Evolutionary conservation across 164 flowering plant species (phyloP).

Genomic region (Tetrastigma voinierianum): DNA sequence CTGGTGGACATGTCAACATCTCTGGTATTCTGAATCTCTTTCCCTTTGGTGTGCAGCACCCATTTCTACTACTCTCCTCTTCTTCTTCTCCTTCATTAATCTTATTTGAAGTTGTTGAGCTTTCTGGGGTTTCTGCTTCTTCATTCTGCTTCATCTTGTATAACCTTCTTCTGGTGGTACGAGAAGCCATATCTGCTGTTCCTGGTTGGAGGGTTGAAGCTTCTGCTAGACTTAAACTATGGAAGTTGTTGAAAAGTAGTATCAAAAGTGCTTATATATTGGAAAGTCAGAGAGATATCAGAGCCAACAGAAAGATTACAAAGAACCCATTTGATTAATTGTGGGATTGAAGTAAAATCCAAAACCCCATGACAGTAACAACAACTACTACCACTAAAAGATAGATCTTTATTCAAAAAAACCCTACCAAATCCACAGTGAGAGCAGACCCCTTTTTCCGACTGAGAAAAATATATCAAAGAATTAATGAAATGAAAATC

Average conservation of each 20-base stretch:
- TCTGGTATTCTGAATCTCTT: constrained; percentile 38
- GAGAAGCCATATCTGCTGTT: too few species aligned
- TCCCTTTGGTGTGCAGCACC: constrained; percentile 44
- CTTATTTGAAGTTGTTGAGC: background rate
- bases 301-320: constrained; percentile 7
- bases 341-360: constrained; percentile 5
- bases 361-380: constrained; percentile 5
- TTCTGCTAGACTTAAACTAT: too few species aligned
- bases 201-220: too few species aligned
- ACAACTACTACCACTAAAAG: constrained; percentile 22
- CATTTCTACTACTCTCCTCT: background rate
- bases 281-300: too few species aligned
- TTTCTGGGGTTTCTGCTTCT: too few species aligned
- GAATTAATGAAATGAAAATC: too few species aligned
- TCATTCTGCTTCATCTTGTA: too few species aligned
- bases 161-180: too few species aligned
- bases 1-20: constrained; percentile 44
- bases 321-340: background rate
- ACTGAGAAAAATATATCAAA: background rate
- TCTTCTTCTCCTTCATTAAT: background rate
- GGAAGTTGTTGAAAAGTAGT: background rate
- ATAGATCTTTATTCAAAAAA: background rate
- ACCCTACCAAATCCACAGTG: constrained; percentile 22
- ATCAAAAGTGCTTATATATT: background rate
- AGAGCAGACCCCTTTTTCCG: constrained; percentile 11